Conservation (phyloP, 2,329 filamentous ascomycete species). For the Ophiosphaerella herpotricha region DNA sequence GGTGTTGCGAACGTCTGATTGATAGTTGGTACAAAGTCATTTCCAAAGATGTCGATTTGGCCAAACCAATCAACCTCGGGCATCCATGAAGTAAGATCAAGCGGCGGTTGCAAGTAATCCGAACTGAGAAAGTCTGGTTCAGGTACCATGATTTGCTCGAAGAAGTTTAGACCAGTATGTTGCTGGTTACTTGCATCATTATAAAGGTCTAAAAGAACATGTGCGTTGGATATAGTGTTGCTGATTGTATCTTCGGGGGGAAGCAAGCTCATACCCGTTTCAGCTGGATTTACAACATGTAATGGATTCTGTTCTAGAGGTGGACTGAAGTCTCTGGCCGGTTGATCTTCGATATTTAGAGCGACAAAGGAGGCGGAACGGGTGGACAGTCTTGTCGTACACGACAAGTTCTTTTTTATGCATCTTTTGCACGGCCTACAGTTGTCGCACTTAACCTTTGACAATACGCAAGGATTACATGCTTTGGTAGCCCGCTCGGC, state of each 20-base stretch:
- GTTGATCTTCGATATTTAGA: neutral
- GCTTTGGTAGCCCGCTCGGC: slow-evolving; percentile 31
- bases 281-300: neutral
- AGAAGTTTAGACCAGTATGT: slow-evolving; percentile 13
- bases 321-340: neutral
- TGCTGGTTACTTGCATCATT: slow-evolving; percentile 7
- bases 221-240: slow-evolving; percentile 5
- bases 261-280: neutral
- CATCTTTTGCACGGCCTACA: slow-evolving; percentile 32
- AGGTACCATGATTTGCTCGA: slow-evolving; percentile 27
- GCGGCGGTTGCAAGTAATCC: slow-evolving; percentile 17
- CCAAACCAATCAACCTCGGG: slow-evolving; percentile 24
- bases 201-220: slow-evolving; percentile 14
- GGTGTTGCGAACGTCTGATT: slow-evolving; percentile 17
- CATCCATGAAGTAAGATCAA: slow-evolving; percentile 22
- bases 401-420: slow-evolving; percentile 11
- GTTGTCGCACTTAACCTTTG: slow-evolving; percentile 40
- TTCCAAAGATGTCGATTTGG: slow-evolving; percentile 18
- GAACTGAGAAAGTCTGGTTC: slow-evolving; percentile 17
- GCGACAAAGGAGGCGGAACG: neutral
- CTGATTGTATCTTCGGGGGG: slow-evolving; percentile 4
- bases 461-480: slow-evolving; percentile 37
- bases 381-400: slow-evolving; percentile 7
- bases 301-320: neutral
- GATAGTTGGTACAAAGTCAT: slow-evolving; percentile 21